phyloP scores from a whole-genome alignment of 139 green algal species.

The Auxenochlorella pyrenoidosa region DNA sequence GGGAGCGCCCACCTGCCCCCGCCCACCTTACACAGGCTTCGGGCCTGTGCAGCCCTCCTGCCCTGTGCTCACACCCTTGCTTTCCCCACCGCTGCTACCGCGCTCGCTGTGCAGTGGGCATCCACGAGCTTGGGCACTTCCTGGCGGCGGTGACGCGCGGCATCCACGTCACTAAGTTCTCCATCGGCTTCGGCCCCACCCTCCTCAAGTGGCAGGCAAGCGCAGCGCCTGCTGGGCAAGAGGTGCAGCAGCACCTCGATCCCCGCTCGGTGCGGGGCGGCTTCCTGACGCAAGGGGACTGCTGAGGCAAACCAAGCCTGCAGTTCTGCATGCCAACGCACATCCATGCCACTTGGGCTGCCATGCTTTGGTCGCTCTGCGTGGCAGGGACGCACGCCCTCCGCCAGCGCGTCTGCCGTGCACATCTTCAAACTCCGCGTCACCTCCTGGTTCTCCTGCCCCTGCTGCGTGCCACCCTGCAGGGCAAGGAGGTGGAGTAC shows the following conservation, averaged over 20 bases:
- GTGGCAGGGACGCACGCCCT: too few relatives aligned
- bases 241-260: not conserved
- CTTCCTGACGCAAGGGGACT: too few relatives aligned
- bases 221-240: not conserved
- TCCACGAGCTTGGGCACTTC: constrained; percentile 98
- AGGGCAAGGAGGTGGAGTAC: constrained; percentile 93
- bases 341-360: too few relatives aligned
- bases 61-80: not conserved
- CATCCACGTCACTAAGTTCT: constrained; percentile 97
- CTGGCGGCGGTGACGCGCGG: constrained; percentile 78
- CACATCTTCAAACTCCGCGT: not conserved
- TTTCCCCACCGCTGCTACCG: constrained; percentile 58
- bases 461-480: not conserved
- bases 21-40: too few relatives aligned
- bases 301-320: too few relatives aligned
- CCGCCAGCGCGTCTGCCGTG: too few relatives aligned
- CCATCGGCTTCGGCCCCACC: constrained; percentile 94
- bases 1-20: too few relatives aligned
- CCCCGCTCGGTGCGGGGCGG: too few relatives aligned
- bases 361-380: too few relatives aligned
- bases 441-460: not conserved
- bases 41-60: not conserved
- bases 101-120: constrained; percentile 54
- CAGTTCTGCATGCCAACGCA: too few relatives aligned
- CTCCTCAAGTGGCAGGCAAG: constrained; percentile 76